Conservation (phyloP, 2,329 filamentous ascomycete genomes). For the Drechslera avenae region DNA sequence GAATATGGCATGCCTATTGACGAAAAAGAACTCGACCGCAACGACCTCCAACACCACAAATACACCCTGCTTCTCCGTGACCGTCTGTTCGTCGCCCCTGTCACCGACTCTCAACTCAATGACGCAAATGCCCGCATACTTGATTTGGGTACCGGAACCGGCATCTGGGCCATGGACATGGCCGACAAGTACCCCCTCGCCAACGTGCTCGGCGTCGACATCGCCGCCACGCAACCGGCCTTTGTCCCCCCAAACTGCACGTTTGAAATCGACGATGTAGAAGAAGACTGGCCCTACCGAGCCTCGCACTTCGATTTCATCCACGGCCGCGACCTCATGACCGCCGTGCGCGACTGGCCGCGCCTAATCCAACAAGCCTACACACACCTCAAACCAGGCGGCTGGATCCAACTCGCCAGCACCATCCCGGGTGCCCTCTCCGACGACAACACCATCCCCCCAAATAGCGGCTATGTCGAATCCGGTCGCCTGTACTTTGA, state of each 20-base stretch:
- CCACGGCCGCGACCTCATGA: slow-evolving; percentile 40
- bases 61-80: slow-evolving; percentile 26
- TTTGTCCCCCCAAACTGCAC: slow-evolving; percentile 48
- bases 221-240: slow-evolving; percentile 44
- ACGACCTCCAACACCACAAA: slow-evolving; percentile 33
- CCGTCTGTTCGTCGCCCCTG: slow-evolving; percentile 22
- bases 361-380: slow-evolving; percentile 33
- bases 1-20: slow-evolving; percentile 36
- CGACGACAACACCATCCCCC: slow-evolving; percentile 28
- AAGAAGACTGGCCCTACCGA: slow-evolving; percentile 47
- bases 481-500: slow-evolving; percentile 27
- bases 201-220: slow-evolving; percentile 39
- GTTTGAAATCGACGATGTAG: slow-evolving; percentile 50
- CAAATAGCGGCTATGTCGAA: slow-evolving; percentile 27
- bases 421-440: slow-evolving; percentile 25
- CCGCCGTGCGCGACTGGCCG: slow-evolving; percentile 39
- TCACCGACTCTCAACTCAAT: slow-evolving; percentile 16
- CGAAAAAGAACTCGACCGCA: slow-evolving; percentile 30
- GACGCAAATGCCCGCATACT: slow-evolving; percentile 18
- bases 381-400: slow-evolving; percentile 26
- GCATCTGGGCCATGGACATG: slow-evolving; percentile 35
- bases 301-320: slow-evolving; percentile 38
- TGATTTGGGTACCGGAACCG: slow-evolving; percentile 29
- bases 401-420: slow-evolving; percentile 40
- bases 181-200: slow-evolving; percentile 25